Percentiles rank a stretch among this genome's conserved stretches.
phyloP scores from a whole-genome alignment of 1,139 yeast species.

The Pneumocystis murina region DNA sequence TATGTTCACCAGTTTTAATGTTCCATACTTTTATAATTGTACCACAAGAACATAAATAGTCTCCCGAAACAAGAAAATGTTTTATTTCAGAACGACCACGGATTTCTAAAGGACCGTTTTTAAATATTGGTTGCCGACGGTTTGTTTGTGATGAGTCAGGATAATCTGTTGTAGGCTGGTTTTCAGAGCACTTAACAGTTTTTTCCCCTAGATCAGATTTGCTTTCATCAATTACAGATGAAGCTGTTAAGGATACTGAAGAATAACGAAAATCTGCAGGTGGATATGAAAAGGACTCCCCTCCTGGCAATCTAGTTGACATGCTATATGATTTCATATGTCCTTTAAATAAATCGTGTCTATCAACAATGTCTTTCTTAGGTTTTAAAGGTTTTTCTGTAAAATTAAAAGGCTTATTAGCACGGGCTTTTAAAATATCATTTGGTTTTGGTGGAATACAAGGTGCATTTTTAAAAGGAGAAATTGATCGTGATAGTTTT shows the following conservation, averaged over 20 bases:
- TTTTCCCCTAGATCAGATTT: background rate
- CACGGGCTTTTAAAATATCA: background rate
- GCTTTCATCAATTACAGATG: background rate
- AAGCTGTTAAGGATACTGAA: background rate
- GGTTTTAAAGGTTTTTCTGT: background rate
- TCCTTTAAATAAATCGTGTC: background rate
- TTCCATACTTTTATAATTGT: conserved; percentile 19
- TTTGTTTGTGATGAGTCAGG: conserved; percentile 26
- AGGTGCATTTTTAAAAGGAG: background rate
- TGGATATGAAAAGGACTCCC: background rate
- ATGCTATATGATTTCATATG: background rate
- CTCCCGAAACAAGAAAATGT: conserved; percentile 19
- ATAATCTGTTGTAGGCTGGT: conserved; percentile 10
- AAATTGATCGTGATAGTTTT: background rate
- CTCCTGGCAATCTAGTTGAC: background rate
- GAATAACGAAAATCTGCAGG: background rate
- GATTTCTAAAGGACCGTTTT: conserved; percentile 20
- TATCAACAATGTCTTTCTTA: background rate
- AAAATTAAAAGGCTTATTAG: background rate
- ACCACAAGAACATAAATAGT: conserved; percentile 18
- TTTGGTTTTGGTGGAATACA: background rate
- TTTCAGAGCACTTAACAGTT: background rate
- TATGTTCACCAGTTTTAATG: conserved; percentile 18
- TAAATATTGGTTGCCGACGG: conserved; percentile 23
- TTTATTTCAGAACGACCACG: conserved; percentile 20